These are phyloP conservation scores for Cruciata laevipes DNA, from an alignment of 257 asterid species.

Conservation along the genomic window DNA sequence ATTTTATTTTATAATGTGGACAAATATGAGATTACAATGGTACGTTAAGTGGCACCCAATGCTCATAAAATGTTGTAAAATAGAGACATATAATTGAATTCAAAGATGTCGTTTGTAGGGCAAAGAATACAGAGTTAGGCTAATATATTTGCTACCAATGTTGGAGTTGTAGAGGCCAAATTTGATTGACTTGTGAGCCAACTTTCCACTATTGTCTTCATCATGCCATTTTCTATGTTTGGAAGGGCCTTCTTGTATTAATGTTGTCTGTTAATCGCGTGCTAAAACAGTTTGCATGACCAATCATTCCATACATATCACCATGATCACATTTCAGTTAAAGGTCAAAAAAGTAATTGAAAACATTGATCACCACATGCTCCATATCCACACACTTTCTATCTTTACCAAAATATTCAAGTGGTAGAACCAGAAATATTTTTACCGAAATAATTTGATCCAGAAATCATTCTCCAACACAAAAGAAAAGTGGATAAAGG, in stretches of 20 bases:
- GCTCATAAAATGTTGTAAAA: no score
- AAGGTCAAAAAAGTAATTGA: slow-evolving; percentile 8
- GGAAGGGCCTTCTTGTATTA: slow-evolving; percentile 2
- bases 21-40: no score
- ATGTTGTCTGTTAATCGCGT: slow-evolving; percentile 3
- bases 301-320: not conserved
- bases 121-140: not conserved
- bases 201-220: not conserved
- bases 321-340: not conserved
- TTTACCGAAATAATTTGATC: no score
- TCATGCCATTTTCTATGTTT: not conserved
- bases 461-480: no score
- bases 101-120: no score
- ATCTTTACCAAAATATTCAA: no score
- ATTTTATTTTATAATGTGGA: no score
- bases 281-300: slow-evolving; percentile 2
- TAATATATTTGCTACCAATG: not conserved
- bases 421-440: no score
- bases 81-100: no score
- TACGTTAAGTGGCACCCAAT: no score
- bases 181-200: not conserved
- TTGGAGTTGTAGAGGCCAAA: not conserved
- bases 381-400: slow-evolving; percentile 4
- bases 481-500: no score
- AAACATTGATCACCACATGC: slow-evolving; percentile 11